Evolutionary conservation across 2,329 filamentous ascomycete genomes (phyloP), one percentile per base, ranked within the genome.

Genomic region (Stemphylium beticola): DNA sequence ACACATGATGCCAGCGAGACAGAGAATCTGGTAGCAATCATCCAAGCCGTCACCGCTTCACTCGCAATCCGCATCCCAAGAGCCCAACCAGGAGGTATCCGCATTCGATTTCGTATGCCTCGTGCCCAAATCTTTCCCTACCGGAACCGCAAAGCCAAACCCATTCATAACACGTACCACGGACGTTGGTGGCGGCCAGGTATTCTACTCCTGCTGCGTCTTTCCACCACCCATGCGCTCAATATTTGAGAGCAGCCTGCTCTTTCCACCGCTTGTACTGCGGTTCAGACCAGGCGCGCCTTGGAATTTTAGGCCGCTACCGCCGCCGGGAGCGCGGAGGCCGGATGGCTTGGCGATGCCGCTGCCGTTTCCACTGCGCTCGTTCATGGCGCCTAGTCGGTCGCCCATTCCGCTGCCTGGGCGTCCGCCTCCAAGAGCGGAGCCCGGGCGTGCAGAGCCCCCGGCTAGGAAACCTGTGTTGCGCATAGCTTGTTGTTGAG

Each of bases 201-300:
- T 29, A 52, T 47, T 37, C 59, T 68, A 68, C 42, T 67, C 66
- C 55, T 66, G 63, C 12, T 66, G 63, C 14, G 53, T 47, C 37
- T 56, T 64, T 11, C 61, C 60, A 2, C 82, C 87, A 9, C 91
- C 91, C 92, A 96, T 96, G 76, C 88, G 86, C 80, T 96, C 91
- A 73, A 96, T 95, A 15, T 89, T 92, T 65, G 83, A 89, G 87
- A 96, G 88, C 68, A 95, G 89, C 52, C 89, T 87, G 69, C 88
- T 91, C 66, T 90, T 83, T 2, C 55, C 55, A 8, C 67, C 71
- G 26, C 69, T 77, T 31, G 68, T 68, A 42, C 71, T 75, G 37
- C 72, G 64, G 20, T 57, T 70, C 26, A 74, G 32, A n/a, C 67
- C 71, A 2, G 64, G 49, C 4, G 65, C 65, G 10, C 73, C 72